phyloP scores from a whole-genome alignment of 768 basidiomycete species.

The Termitomyces sp. region DNA sequence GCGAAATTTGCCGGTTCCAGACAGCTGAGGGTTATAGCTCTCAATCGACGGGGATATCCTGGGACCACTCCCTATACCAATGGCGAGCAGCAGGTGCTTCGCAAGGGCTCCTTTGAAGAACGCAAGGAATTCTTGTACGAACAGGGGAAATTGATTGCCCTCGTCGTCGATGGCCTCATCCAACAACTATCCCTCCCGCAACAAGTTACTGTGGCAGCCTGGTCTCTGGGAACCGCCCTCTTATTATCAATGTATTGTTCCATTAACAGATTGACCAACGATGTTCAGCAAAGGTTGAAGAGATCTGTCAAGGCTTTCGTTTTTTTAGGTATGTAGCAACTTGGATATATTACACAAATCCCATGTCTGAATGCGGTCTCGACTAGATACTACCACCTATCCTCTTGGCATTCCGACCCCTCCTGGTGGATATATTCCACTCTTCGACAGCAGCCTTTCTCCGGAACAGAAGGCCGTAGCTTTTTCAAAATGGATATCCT shows the following conservation, averaged over 20 bases:
- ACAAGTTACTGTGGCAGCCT: conserved; percentile 20
- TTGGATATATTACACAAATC: background rate
- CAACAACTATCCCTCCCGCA: conserved; percentile 37
- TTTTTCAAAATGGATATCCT: background rate
- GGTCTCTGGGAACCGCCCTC: conserved; percentile 26
- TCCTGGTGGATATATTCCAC: background rate
- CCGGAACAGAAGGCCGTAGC: background rate
- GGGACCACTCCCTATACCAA: conserved; percentile 23
- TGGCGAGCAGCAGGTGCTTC: conserved; percentile 17
- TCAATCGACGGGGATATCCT: conserved; percentile 17
- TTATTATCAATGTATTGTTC: conserved; percentile 15
- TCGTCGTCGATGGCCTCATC: conserved; percentile 23
- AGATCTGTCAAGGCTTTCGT: conserved; percentile 16
- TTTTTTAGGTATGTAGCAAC: conserved; percentile 13
- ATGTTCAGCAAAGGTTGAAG: conserved; percentile 12
- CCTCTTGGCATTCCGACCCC: background rate
- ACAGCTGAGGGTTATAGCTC: conserved; percentile 21
- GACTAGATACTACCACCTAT: background rate
- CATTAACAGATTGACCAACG: conserved; percentile 13
- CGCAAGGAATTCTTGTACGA: conserved; percentile 14
- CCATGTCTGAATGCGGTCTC: background rate
- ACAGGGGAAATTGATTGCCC: conserved; percentile 23
- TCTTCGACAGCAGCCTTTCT: background rate
- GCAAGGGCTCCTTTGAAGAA: conserved; percentile 14
- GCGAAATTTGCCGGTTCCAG: conserved; percentile 11